Evolutionary conservation across 2,329 filamentous ascomycete genomes (phyloP).

Genomic region (Fusarium continuum): DNA sequence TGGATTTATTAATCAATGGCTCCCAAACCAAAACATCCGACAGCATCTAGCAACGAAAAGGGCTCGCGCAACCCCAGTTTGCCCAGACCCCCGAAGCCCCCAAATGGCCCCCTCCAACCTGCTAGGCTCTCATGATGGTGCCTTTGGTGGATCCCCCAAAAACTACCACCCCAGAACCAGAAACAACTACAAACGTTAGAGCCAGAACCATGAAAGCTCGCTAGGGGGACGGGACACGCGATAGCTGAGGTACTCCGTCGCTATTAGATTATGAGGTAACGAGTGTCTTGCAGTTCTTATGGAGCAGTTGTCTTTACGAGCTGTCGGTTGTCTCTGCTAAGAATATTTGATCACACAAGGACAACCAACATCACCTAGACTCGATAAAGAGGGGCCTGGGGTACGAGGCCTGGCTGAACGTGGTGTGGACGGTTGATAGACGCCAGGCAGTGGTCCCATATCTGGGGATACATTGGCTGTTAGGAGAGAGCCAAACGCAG

Average conservation of each 20-base stretch:
- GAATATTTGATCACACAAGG: neutral
- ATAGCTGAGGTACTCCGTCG: neutral
- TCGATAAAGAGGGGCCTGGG: constrained; percentile 19
- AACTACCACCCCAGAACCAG: constrained; percentile 13
- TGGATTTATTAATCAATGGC: too few species aligned
- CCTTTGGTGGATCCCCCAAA: constrained; percentile 18
- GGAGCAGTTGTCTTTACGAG: neutral
- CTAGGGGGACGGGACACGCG: neutral
- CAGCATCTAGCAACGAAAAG: constrained; percentile 37
- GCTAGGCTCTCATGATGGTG: constrained; percentile 32
- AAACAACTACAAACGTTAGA: too few species aligned
- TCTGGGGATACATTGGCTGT: constrained; percentile 33
- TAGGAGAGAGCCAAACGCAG: constrained; percentile 20
- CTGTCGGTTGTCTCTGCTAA: neutral
- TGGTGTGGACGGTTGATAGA: constrained; percentile 40
- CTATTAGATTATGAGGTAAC: constrained; percentile 9
- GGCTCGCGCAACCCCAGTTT: constrained; percentile 41
- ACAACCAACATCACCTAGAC: constrained; percentile 13
- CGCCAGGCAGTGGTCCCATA: constrained; percentile 38
- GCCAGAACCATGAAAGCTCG: neutral
- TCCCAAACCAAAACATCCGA: constrained; percentile 4
- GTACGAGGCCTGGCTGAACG: constrained; percentile 16
- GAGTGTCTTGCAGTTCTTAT: neutral
- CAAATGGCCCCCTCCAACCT: constrained; percentile 21
- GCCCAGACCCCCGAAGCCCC: constrained; percentile 37